phyloP scores from a whole-genome alignment of 257 asterid genomes.

The Fraxinus cuspidata region DNA sequence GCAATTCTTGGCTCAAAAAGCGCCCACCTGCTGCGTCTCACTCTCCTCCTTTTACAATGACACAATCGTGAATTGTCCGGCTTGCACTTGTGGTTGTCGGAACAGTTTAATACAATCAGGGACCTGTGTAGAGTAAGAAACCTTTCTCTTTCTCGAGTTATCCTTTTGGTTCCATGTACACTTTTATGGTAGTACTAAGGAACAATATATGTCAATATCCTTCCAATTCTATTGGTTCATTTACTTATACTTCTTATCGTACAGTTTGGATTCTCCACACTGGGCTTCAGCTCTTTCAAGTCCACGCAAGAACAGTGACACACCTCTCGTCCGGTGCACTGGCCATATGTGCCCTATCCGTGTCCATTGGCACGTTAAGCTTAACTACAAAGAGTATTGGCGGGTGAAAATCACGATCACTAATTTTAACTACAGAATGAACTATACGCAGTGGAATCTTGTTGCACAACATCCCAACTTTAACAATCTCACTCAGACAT shows the following conservation, averaged over 20 bases:
- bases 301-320: conserved; percentile 23
- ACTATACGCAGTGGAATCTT: conserved; percentile 52
- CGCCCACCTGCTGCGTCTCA: conserved; percentile 55
- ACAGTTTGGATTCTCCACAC: conserved; percentile 38
- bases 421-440: conserved; percentile 41
- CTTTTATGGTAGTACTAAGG: neutral
- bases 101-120: conserved; percentile 27
- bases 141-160: neutral
- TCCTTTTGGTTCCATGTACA: neutral
- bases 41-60: conserved; percentile 49
- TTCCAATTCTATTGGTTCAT: neutral
- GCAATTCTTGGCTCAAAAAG: conserved; percentile 47
- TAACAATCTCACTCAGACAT: conserved; percentile 38
- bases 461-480: conserved; percentile 54
- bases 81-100: conserved; percentile 54
- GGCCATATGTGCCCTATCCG: conserved; percentile 53
- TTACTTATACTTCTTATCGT: conserved; percentile 14
- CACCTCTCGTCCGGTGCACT: conserved; percentile 24
- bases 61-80: conserved; percentile 42
- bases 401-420: conserved; percentile 33
- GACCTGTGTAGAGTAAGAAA: conserved; percentile 41
- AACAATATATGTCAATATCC: neutral
- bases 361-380: conserved; percentile 56
- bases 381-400: conserved; percentile 51
- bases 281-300: conserved; percentile 33